Percentiles rank a stretch among this genome's conserved stretches.
Conservation (phyloP, 164 flowering plant genomes). For the Litsea cubeba region DNA sequence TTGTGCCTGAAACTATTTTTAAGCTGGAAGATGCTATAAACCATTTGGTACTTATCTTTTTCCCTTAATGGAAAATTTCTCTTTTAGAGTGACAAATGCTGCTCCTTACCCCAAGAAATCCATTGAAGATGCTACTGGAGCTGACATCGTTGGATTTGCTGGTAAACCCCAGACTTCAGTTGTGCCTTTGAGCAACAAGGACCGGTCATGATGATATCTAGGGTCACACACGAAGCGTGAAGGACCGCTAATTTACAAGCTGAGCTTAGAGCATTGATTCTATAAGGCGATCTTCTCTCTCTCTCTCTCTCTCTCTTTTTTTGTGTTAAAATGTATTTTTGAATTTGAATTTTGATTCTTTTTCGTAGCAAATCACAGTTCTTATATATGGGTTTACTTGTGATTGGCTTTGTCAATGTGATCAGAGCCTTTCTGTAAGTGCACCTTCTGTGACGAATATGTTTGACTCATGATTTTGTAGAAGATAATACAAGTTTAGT, state of each 20-base stretch:
- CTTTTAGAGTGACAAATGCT: conserved; percentile 8
- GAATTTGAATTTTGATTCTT: conserved; percentile 5
- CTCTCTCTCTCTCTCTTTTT: background rate
- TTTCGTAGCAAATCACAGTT: background rate
- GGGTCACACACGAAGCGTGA: conserved; percentile 1
- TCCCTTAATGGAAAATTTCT: background rate
- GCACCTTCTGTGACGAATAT: background rate
- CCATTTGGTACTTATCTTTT: background rate
- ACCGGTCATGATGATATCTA: background rate
- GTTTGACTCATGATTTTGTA: conserved; percentile 1
- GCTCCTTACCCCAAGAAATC: conserved; percentile 10
- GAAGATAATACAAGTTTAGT: background rate
- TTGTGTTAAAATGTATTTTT: background rate
- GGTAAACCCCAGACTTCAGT: conserved; percentile 1
- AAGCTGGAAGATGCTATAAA: background rate
- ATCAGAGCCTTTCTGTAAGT: background rate
- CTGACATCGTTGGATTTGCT: background rate
- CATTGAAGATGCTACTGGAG: conserved; percentile 1
- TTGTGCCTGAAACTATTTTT: background rate
- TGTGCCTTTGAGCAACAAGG: background rate
- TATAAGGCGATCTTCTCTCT: background rate
- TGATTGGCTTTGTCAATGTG: background rate
- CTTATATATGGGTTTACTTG: background rate
- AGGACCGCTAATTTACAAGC: conserved; percentile 1
- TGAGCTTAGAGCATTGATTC: conserved; percentile 3